Evolutionary conservation across 208 protist species (phyloP), one percentile per base, ranked within the genome.

Genomic region (Hexamita inflata): DNA sequence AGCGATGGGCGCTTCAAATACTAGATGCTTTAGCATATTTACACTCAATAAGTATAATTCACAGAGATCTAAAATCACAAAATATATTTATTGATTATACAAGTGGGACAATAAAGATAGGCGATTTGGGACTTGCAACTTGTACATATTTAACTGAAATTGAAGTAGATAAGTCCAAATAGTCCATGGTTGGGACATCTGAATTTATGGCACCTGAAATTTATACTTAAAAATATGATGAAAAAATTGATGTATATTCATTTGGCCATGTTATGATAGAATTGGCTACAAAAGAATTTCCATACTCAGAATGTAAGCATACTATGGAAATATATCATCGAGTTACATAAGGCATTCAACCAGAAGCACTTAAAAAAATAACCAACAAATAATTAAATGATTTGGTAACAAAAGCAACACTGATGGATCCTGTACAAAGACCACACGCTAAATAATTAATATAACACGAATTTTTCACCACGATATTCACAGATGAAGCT

Each of bases 131-230:
- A 1, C 78, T 90, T 13, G 82, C 82, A 24, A 87, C 81, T 11
- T 49, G 59, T 38, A 78, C n/a, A n/a, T n/a, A n/a, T n/a, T n/a
- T n/a, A n/a, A n/a, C n/a, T n/a, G n/a, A n/a, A n/a, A n/a, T n/a
- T n/a, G n/a, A n/a, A n/a, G n/a, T n/a, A n/a, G n/a, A n/a, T n/a
- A n/a, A n/a, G n/a, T n/a, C n/a, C n/a, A n/a, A n/a, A n/a, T n/a
- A n/a, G n/a, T n/a, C n/a, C n/a, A n/a, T n/a, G n/a, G n/a, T n/a
- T n/a, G 86, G 85, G 7, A 92, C 89, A 1, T 87, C 88, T n/a
- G 87, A 91, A 53, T 92, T 92, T 75, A 92, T 92, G 88, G 88
- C 88, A 2, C 88, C 89, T 7, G 89, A 92, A 78, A 68, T 90
- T 58, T 91, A 89, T 80, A 84, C 87, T 24, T 85, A 91, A 59